Evolutionary conservation across 345 rosid genomes (phyloP), one percentile per base, ranked within the genome.

Genomic region (Punica granatum): DNA sequence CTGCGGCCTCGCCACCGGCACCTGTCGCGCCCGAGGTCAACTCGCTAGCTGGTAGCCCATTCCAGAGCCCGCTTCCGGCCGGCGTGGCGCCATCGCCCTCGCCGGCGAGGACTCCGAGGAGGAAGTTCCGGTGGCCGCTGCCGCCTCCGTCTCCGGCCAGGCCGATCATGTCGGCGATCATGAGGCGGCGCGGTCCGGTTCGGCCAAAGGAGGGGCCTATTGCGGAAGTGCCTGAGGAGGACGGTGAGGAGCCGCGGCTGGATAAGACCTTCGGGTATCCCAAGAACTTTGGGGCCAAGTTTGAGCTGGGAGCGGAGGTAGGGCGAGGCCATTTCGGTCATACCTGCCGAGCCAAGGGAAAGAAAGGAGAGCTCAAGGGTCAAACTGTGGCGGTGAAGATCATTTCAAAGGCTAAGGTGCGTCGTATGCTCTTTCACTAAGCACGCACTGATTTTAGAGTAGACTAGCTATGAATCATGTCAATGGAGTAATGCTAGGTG

Each of bases 261-360:
- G 96, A 95, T 63, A 95, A 95, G 82, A 85, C 83, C 71, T 95
- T 95, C 51, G 99, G 97, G 8, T 92, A 89, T 68, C 70, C 78
- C 7, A 92, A 85, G 84, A 86, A 92, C 66, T 79, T 95, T 3
- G 90, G 83, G 42, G 83, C 86, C 4, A 90, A 81, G 77, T 95
- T 80, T 60, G 97, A 95, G 78, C 75, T 89, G 6, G 99, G 97
- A 69, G 84, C 80, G 72, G 98, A 94, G 73, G 80, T 94, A 0
- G 99, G 99, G 25, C 85, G 97, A 72, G 98, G 99, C 65, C 99
- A 94, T 85, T 94, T 94, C 73, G 99, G 99, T 74, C 95, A 91
- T 76, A 92, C 98, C 33, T 91, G 97, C 77, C 86, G 88, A 75
- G 99, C 97, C 6, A 89, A 82, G 73, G 86, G 84, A 0, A 94